Percentiles rank a stretch among this genome's conserved stretches.
Evolutionary conservation across 1,284 basidiomycete species (phyloP).

Genomic region (Ustilago bromivora): DNA sequence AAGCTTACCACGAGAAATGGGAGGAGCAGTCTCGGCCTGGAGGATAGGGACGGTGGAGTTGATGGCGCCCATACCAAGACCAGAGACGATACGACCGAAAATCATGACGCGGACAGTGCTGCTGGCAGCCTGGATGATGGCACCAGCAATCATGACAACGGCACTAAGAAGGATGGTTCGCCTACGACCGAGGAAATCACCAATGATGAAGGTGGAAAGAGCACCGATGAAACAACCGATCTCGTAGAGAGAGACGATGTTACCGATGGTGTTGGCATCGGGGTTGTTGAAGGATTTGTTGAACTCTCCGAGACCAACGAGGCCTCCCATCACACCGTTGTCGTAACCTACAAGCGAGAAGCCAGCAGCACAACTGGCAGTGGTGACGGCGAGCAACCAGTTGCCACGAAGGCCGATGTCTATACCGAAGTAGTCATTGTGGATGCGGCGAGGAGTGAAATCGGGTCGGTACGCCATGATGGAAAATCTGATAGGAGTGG

Average conservation of each 20-base stretch:
- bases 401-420: constrained; percentile 45
- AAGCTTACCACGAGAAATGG: constrained; percentile 76
- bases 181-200: constrained; percentile 44
- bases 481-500: background rate
- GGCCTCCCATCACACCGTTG: constrained; percentile 44
- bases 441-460: constrained; percentile 38
- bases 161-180: constrained; percentile 57
- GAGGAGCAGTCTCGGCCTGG: constrained; percentile 77
- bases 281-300: constrained; percentile 51
- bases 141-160: constrained; percentile 76
- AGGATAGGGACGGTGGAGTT: constrained; percentile 76
- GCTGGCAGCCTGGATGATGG: constrained; percentile 75
- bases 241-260: constrained; percentile 55
- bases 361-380: constrained; percentile 37
- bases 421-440: constrained; percentile 38
- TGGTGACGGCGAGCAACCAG: constrained; percentile 39
- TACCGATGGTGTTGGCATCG: constrained; percentile 46
- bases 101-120: constrained; percentile 75
- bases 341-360: constrained; percentile 47
- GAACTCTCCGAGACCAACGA: constrained; percentile 29
- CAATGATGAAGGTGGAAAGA: constrained; percentile 40
- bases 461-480: constrained; percentile 16
- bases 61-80: constrained; percentile 78
- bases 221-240: constrained; percentile 51
- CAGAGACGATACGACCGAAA: constrained; percentile 76